Evolutionary conservation across 768 basidiomycete genomes (phyloP).

Genomic region (Lactarius deliciosus): DNA sequence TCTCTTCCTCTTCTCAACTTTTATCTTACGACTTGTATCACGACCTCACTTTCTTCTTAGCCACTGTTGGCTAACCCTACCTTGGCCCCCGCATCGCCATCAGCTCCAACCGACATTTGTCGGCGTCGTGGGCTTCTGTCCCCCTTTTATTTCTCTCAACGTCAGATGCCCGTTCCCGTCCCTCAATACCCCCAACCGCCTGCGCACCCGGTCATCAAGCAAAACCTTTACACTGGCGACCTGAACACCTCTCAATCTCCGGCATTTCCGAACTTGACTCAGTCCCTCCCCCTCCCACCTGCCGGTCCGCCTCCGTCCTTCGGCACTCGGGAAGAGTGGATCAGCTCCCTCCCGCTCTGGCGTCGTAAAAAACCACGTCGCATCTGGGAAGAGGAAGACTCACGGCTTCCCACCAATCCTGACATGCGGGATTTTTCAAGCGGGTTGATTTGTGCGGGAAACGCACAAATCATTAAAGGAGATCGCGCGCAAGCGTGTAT

Average conservation of each 20-base stretch:
- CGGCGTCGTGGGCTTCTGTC: constrained; percentile 26
- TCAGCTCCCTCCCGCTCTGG: constrained; percentile 68
- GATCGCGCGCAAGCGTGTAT: constrained; percentile 78
- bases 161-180: constrained; percentile 87
- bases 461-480: constrained; percentile 86
- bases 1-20: constrained; percentile 33
- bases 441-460: constrained; percentile 75
- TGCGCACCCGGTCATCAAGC: constrained; percentile 68
- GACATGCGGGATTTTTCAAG: constrained; percentile 58
- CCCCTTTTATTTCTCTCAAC: constrained; percentile 37
- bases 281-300: constrained; percentile 59
- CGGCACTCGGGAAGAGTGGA: constrained; percentile 71
- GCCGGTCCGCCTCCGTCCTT: constrained; percentile 63
- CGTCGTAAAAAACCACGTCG: constrained; percentile 64
- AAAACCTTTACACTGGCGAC: constrained; percentile 44
- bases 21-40: constrained; percentile 68
- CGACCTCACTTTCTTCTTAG: constrained; percentile 52
- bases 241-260: constrained; percentile 39
- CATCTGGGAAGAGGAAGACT: constrained; percentile 59
- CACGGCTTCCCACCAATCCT: constrained; percentile 33
- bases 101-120: constrained; percentile 32
- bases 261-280: constrained; percentile 53
- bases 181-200: constrained; percentile 56
- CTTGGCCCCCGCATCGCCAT: constrained; percentile 42
- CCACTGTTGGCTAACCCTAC: constrained; percentile 40